Evolutionary conservation across 2,329 filamentous ascomycete species (phyloP), one percentile per base, ranked within the genome.

Genomic region (Pseudogymnoascus destructans): DNA sequence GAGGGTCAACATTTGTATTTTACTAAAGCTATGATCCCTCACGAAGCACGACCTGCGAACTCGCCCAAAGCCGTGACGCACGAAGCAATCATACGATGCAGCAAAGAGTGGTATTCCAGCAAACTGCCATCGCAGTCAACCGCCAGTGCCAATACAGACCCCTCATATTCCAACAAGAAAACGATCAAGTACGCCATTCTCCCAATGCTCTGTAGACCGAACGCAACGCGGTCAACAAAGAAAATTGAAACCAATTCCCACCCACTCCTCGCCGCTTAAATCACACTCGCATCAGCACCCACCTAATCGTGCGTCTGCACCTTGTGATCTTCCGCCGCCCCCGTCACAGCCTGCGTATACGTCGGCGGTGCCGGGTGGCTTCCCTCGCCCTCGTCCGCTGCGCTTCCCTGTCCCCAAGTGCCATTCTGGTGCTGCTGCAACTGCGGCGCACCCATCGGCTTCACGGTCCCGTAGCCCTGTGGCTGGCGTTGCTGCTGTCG

Each of bases 291-390:
- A 15, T 15, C 15, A 52, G 46, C 46, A 30, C 46, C 46, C 23
- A 30, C 46, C 25, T 67, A 69, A 60, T 68, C 66, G 35, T 57
- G 63, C 5, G 64, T 63, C 77, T 97, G 93, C 56, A 96, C 78
- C 79, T 97, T 97, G 73, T 96, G 75, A 69, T 97, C 92, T 1
- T 89, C 90, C 67, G 85, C 85, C 60, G 96, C 92, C 1, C 89
- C 90, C 66, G 85, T 85, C 60, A 96, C 85, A 54, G 89, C 92
- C 73, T 96, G 89, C 13, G 87, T 86, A 71, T 97, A 97, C 11
- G 86, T 89, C 3, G 93, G 92, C 35, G 73, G 71, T 30, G 80
- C 77, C 10, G 73, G 74, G 55, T 75, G 68, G 63, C 71, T 73
- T 38, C 76, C 71, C 66, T 75, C 75, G 59, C 61, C 65, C 23